These are phyloP conservation scores for Talaromyces adpressus DNA, from an alignment of 495 filamentous ascomycete species.

Conservation along the genomic window DNA sequence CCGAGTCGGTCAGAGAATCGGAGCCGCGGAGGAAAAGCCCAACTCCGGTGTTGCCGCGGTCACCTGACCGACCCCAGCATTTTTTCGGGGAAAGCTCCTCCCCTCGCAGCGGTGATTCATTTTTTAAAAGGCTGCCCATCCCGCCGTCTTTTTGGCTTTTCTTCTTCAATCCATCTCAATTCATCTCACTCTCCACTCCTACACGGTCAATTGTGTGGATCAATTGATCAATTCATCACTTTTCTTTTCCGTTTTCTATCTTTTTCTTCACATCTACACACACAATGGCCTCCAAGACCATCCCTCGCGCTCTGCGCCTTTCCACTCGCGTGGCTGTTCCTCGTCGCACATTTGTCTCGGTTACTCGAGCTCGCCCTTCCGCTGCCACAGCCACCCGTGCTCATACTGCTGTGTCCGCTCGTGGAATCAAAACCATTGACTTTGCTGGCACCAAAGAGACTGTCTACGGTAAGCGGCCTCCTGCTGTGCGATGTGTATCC, in stretches of 20 bases:
- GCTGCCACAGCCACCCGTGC: slow-evolving; percentile 32
- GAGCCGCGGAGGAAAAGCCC: slow-evolving; percentile 27
- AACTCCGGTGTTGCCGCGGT: slow-evolving; percentile 26
- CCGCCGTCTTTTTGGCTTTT: slow-evolving; percentile 16
- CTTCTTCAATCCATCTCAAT: slow-evolving; percentile 12
- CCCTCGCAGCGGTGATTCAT: slow-evolving; percentile 10
- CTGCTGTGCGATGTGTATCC: not conserved
- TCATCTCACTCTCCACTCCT: slow-evolving; percentile 9
- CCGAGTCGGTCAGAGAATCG: not conserved
- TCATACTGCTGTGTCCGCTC: slow-evolving; percentile 41
- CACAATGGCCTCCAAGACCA: slow-evolving; percentile 69
- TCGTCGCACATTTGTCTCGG: slow-evolving; percentile 62
- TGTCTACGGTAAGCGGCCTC: slow-evolving; percentile 65
- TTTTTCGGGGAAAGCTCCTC: slow-evolving; percentile 11
- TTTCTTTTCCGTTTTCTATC: slow-evolving; percentile 8
- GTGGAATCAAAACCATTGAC: slow-evolving; percentile 54
- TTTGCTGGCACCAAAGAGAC: slow-evolving; percentile 90
- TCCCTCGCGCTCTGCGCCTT: slow-evolving; percentile 31
- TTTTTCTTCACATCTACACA: slow-evolving; percentile 19
- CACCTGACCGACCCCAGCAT: slow-evolving; percentile 12
- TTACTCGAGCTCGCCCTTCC: slow-evolving; percentile 17
- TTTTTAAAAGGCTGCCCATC: slow-evolving; percentile 13
- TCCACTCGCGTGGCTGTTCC: slow-evolving; percentile 43
- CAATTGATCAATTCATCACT: slow-evolving; percentile 12
- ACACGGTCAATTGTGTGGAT: slow-evolving; percentile 17